Evolutionary conservation across 331 rosid genomes (phyloP), one percentile per base, ranked within the genome.

Genomic region (Rosa hybrid): DNA sequence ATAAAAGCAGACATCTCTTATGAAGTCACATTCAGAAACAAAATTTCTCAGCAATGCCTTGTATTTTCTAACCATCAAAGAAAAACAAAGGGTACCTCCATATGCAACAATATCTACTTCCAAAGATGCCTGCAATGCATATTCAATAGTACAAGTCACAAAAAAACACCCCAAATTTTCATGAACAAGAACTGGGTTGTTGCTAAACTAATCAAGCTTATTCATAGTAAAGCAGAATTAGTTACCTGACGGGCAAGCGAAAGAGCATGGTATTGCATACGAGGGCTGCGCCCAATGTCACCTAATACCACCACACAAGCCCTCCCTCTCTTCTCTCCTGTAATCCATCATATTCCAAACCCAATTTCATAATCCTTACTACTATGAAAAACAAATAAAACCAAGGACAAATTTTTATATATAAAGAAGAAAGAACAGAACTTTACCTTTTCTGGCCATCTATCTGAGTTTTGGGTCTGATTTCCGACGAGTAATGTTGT

Each of bases 201-300:
- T 27, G 72, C 48, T 76, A 25, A 45, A 76, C 51, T 13, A 16
- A 68, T 68, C 14, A 38, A 14, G 25, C 16, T 10, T 8, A 30
- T 44, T 60, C n/a, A 68, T 39, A 39, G 8, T 8, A 39, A 76
- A 30, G 18, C 0, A 53, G 13, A 11, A 34, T 0, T 5, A 25
- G 9, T 60, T 57, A 93, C 98, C 94, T 95, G 98, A 84, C 92
- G 87, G 12, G 98, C 92, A 34, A 93, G 92, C 46, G 99, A 95
- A 82, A 95, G 93, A 79, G 99, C 97, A 18, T 95, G 99, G 50
- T 90, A 95, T 78, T 95, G 98, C 99, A 95, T 95, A 81, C 99
- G 89, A 80, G 99, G 99, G 78, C 96, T 95, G 54, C 99, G 99
- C 71, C 99, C 99, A 48, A 95, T 85, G 84, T 95, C 98, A 1